A percentile compares a stretch with the other conserved stretches of the same genome.
phyloP scores from a whole-genome alignment of 169 alveolate species.

The Cryptosporidium felis region DNA sequence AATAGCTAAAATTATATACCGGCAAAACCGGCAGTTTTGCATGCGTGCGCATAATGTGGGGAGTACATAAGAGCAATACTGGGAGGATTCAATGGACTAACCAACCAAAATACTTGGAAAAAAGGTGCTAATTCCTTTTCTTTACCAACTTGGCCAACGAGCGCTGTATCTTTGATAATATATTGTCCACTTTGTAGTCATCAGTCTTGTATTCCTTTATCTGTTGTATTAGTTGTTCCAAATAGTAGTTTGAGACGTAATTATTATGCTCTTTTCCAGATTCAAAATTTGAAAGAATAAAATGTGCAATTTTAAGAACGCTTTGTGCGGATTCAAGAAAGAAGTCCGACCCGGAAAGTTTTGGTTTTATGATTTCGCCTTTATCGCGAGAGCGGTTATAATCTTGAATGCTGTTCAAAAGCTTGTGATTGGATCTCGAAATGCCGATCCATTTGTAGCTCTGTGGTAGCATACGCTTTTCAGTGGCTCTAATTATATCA shows the following conservation, averaged over 20 bases:
- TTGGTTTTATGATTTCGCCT: constrained; percentile 1
- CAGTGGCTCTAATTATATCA: constrained; percentile 43
- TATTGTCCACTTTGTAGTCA: not conserved
- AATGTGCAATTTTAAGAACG: constrained; percentile 31
- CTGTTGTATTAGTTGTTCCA: not conserved
- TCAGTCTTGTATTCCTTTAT: not conserved
- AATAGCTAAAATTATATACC: constrained; percentile 12
- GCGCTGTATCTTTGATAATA: constrained; percentile 14
- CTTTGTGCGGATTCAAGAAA: constrained; percentile 35
- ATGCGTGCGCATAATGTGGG: not conserved
- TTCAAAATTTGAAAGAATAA: not conserved
- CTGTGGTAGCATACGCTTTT: constrained; percentile 6
- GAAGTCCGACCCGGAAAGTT: constrained; percentile 54
- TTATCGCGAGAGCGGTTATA: not conserved
- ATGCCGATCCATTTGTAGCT: constrained; percentile 67
- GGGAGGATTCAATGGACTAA: not conserved
- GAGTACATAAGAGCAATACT: not conserved
- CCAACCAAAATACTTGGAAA: not conserved
- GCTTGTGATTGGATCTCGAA: constrained; percentile 52
- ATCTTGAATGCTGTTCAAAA: not conserved
- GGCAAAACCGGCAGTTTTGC: not conserved
- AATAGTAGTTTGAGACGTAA: not conserved
- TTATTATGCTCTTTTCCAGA: not conserved
- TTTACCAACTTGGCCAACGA: constrained; percentile 14
- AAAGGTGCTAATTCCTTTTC: not conserved